These are phyloP conservation scores for Hymenoscyphus infarciens DNA, from an alignment of 2,329 filamentous ascomycete species.

Conservation along the genomic window DNA sequence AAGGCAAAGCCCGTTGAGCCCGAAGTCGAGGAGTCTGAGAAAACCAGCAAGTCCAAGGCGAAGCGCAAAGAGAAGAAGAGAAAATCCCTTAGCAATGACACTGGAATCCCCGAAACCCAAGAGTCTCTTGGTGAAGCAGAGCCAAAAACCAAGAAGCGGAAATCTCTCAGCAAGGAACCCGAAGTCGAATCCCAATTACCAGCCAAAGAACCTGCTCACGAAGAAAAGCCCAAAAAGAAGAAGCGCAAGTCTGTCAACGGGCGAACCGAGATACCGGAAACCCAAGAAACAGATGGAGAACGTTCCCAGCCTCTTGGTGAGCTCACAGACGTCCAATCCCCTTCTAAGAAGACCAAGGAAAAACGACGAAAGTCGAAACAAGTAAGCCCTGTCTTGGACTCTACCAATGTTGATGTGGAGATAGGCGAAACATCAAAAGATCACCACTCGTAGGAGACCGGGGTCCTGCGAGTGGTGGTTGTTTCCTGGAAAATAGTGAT, in stretches of 20 bases:
- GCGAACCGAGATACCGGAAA: not conserved
- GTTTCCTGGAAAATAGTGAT: conserved; percentile 29
- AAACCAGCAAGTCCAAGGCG: not conserved
- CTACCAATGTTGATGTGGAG: conserved; percentile 9
- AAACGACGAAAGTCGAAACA: conserved; percentile 13
- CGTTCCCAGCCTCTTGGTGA: conserved; percentile 17
- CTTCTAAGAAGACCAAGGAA: conserved; percentile 11
- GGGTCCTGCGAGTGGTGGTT: conserved; percentile 36
- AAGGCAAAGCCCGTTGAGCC: not conserved
- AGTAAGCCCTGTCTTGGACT: not conserved
- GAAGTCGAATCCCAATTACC: not conserved
- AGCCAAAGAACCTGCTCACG: not conserved
- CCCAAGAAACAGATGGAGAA: conserved; percentile 1
- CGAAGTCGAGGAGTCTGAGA: not conserved
- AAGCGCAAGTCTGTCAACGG: not conserved
- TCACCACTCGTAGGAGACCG: conserved; percentile 36
- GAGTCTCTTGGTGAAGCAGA: not conserved
- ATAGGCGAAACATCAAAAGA: conserved; percentile 30
- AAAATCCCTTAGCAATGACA: not conserved
- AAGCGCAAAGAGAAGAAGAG: not conserved
- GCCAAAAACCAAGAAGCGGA: not conserved
- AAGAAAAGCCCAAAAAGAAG: not conserved
- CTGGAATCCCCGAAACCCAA: not conserved
- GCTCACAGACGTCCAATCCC: conserved; percentile 16
- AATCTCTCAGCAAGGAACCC: not conserved